phyloP scores from a whole-genome alignment of 495 filamentous ascomycete species.

The Lasiosphaeria miniovina region DNA sequence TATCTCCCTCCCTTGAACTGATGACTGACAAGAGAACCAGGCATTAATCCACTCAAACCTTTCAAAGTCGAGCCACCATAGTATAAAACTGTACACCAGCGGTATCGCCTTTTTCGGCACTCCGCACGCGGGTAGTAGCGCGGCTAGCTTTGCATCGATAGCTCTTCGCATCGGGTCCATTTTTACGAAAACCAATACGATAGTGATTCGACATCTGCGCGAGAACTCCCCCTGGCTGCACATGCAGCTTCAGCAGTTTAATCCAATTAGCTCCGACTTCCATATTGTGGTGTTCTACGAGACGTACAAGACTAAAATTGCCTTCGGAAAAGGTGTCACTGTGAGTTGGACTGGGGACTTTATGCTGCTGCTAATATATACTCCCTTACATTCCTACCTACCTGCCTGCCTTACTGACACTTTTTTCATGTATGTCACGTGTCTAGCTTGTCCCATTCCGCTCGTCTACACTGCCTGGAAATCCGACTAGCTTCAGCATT shows the following conservation, averaged over 20 bases:
- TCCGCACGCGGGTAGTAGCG: neutral
- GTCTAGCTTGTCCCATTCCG: neutral
- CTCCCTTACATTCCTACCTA: neutral
- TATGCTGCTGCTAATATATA: neutral
- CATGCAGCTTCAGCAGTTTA: neutral
- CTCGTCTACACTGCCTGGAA: neutral
- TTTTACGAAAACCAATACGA: neutral
- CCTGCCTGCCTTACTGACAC: neutral
- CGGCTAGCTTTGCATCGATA: neutral
- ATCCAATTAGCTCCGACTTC: slow-evolving; percentile 1
- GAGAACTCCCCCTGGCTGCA: neutral
- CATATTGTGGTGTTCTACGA: slow-evolving; percentile 3
- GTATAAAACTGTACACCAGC: neutral
- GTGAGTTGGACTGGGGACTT: neutral
- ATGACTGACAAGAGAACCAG: slow-evolving; percentile 2
- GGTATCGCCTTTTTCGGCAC: slow-evolving; percentile 1
- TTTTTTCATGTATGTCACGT: neutral
- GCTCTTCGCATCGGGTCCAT: neutral
- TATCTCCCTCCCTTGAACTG: neutral
- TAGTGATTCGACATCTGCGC: neutral
- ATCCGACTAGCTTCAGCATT: neutral
- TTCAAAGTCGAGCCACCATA: neutral
- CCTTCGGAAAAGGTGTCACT: neutral
- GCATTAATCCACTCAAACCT: slow-evolving; percentile 16
- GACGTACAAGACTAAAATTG: neutral